Conservation (phyloP, 345 rosid species). For the Mercurialis annua region DNA sequence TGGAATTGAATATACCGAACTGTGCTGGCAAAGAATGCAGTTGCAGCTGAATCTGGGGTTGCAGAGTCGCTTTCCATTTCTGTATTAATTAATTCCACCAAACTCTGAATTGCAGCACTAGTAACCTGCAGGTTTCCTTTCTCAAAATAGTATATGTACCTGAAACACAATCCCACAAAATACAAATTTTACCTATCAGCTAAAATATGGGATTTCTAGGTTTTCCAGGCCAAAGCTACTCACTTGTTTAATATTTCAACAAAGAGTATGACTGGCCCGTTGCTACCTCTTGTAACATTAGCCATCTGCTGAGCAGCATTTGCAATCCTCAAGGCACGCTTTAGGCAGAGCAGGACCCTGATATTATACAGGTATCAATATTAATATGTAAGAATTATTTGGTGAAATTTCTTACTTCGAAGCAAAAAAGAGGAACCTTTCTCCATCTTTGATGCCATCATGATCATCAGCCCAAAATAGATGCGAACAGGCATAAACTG, state of each 20-base stretch:
- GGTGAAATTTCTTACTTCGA: not conserved
- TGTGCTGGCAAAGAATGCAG: constrained; percentile 74
- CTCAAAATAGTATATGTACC: constrained; percentile 89
- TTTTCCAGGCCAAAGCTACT: constrained; percentile 10
- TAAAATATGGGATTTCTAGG: not conserved
- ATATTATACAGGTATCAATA: not conserved
- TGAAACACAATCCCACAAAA: constrained; percentile 14
- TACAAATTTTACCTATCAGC: not conserved
- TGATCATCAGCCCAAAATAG: constrained; percentile 95
- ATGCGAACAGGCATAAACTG: constrained; percentile 93
- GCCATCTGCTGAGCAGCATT: constrained; percentile 92
- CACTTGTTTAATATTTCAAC: constrained; percentile 96
- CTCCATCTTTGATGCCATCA: constrained; percentile 81
- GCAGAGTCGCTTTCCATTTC: constrained; percentile 73
- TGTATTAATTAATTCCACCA: constrained; percentile 62
- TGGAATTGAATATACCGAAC: constrained; percentile 78
- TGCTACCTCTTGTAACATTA: constrained; percentile 61
- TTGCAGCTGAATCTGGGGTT: constrained; percentile 55
- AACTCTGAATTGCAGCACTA: constrained; percentile 63
- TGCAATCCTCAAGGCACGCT: constrained; percentile 93
- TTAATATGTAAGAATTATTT: not conserved
- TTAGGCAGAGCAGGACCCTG: constrained; percentile 89
- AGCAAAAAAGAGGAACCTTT: constrained; percentile 43
- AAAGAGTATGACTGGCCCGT: constrained; percentile 75
- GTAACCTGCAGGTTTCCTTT: constrained; percentile 78